Percentiles rank a stretch among this genome's conserved stretches.
Conservation (phyloP, 108 stramenopile genomes). For the Cyclotella choctawhatcheeana region DNA sequence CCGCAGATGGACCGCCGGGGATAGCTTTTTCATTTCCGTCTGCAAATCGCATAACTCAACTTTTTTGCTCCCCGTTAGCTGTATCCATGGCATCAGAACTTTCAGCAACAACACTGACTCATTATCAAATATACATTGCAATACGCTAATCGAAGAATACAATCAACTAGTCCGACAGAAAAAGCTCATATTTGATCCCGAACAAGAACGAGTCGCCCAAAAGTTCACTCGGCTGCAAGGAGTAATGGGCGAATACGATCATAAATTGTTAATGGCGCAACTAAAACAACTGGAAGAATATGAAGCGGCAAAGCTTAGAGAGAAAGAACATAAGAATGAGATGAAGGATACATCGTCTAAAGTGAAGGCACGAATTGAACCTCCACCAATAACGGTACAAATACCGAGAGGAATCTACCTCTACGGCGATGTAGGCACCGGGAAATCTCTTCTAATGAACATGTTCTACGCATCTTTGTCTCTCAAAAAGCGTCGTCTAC, state of each 20-base stretch:
- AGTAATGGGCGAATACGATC: constrained; percentile 55
- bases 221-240: constrained; percentile 59
- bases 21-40: no score
- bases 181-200: constrained; percentile 46
- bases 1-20: no score
- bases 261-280: constrained; percentile 14
- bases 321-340: neutral
- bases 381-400: constrained; percentile 16
- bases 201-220: constrained; percentile 59
- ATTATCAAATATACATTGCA: neutral
- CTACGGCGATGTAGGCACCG: constrained; percentile 94
- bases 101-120: neutral
- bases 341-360: neutral
- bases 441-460: constrained; percentile 98
- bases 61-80: no score
- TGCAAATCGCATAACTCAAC: no score
- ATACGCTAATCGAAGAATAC: constrained; percentile 5
- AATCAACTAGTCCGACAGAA: constrained; percentile 17
- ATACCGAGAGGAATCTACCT: constrained; percentile 89
- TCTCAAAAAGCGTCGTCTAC: constrained; percentile 72
- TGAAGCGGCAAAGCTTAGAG: neutral
- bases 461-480: constrained; percentile 70
- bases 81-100: neutral
- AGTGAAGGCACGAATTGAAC: no score
- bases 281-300: constrained; percentile 23